Evolutionary conservation across 352 stramenopile species (phyloP), one percentile per base, ranked within the genome.

Genomic region (Pythium sp.): DNA sequence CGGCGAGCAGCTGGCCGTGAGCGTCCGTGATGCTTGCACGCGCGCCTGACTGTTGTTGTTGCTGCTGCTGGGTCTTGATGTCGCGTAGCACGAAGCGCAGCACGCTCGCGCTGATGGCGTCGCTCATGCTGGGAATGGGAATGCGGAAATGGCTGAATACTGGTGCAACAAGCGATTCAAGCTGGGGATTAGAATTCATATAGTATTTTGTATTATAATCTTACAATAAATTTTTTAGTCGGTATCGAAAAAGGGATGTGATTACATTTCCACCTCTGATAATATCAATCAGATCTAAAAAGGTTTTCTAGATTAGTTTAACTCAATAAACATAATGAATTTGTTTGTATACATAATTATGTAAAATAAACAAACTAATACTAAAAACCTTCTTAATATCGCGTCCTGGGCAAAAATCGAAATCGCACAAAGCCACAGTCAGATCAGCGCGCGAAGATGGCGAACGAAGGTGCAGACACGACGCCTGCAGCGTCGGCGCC

Each of bases 1-100:
- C 57, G 15, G 81, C 73, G 43, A 92, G 55, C 70, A 86, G 69
- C 58, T 92, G 73, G 1, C 79, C 83, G 62, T 91, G 76, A 11
- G 56, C 62, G 47, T 82, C 72, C 15, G 63, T 58, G 38, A 30
- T 20, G 26, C 1, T 24, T 58, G 55, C 3, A 4, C 43, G 43
- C n/a, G 43, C 43, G 43, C 0, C 43, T 22, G 43, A 22, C 15
- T n/a, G 41, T 6, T 49, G 41, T 5, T 41, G 34, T 14, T 41
- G 26, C 55, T 55, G 51, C 9, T 60, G 62, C 14, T 70, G 67
- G 20, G 58, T 64, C 67, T 90, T 89, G 26, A 87, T 74, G 61
- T 86, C 76, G 11, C 58, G 70, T 28, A 80, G 68, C 62, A 87
- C 83, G 24, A 60, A 68, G 46, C 60, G 72, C 49, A 91, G 63